Base-by-base conservation (phyloP, 306 rosid species). In the Hippophae gyantsensis region DNA sequence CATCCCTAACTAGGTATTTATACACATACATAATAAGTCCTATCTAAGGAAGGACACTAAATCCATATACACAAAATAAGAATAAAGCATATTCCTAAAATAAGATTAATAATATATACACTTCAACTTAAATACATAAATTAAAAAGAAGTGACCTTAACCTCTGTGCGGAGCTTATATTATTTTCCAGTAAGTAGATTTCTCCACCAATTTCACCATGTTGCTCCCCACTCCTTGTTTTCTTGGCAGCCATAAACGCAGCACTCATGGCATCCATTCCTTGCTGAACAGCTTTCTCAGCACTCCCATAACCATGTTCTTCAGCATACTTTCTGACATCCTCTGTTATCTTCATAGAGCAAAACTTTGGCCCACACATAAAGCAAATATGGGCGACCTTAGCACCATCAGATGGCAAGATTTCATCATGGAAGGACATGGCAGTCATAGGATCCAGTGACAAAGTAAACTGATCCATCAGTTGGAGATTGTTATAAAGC, bases 231-330 rank as follows among this genome's bases (percentile, higher is more conserved):
- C 97, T 93, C 52, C 86, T 57, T 18, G 95, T 93, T 74, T 86
- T 93, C 86, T 75, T 86, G 9, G 99, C 99, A 58, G 94, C 77
- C 59, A 58, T 75, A 80, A 93, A 93, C 72, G 80, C 86, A 26
- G 99, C 99, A 77, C 99, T 93, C 99, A 93, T 93, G 64, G 93
- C 94, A 68, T 89, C 84, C 99, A 93, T 93, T 52, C 99, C 99
- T 6, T 57, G 84, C 72, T 67, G 64, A 71, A 93, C 74, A 55
- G 99, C 97, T 82, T 93, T 97, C 76, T 89, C 97, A 0, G 77
- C 88, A 61, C 69, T 65, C 51, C 99, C 99, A 68, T 93, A 93
- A 50, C 99, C 99, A 43, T 93, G 95, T 65, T 93, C 76, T 79
- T 86, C 99, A 23, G 99, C 99, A 77, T 93, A 93, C 79, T 82